Evolutionary conservation across 2,329 filamentous ascomycete genomes (phyloP).

Genomic region (Hymenoscyphus scutula): DNA sequence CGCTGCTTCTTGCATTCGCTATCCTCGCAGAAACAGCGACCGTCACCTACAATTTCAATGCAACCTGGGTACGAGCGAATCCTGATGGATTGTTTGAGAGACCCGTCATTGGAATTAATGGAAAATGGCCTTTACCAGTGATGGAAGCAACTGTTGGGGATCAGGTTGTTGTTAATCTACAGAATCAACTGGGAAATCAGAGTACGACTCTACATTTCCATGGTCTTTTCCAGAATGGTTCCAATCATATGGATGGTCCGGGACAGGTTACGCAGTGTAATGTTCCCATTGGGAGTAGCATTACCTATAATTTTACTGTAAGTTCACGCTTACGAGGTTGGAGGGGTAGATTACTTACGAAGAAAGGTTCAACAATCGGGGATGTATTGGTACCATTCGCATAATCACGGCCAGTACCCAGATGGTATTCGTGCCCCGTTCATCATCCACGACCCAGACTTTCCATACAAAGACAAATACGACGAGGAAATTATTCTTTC

Average conservation of each 20-base stretch:
- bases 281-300: conserved; percentile 60
- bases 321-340: conserved; percentile 4
- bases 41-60: conserved; percentile 62
- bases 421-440: conserved; percentile 57
- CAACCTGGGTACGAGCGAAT: conserved; percentile 69
- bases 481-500: conserved; percentile 57
- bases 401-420: conserved; percentile 53
- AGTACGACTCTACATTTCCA: conserved; percentile 67
- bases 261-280: conserved; percentile 64
- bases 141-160: conserved; percentile 65
- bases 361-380: conserved; percentile 58
- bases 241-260: conserved; percentile 68
- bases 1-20: conserved; percentile 32
- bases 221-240: conserved; percentile 67
- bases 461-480: conserved; percentile 47
- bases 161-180: conserved; percentile 42
- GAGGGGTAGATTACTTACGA: background rate
- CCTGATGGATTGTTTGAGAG: conserved; percentile 66
- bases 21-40: conserved; percentile 43
- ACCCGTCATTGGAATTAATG: conserved; percentile 74
- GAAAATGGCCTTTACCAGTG: conserved; percentile 68
- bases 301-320: conserved; percentile 69
- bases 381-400: conserved; percentile 75
- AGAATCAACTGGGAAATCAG: conserved; percentile 49
- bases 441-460: conserved; percentile 52